Conservation (phyloP, 2,329 filamentous ascomycete genomes). For the Colletotrichum sp. region DNA sequence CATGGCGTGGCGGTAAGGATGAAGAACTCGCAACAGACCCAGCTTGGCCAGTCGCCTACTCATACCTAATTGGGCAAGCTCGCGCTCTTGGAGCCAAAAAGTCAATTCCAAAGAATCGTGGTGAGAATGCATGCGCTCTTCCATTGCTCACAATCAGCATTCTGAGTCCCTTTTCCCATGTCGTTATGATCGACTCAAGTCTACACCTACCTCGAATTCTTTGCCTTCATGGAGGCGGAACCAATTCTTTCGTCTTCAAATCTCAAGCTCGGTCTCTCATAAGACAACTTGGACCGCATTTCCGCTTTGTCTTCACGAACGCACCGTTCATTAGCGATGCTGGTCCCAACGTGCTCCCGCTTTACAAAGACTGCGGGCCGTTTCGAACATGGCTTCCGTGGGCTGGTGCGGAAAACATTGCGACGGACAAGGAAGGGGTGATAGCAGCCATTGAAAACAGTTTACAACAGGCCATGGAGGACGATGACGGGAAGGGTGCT, state of each 20-base stretch:
- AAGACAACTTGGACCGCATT: neutral
- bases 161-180: neutral
- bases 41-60: neutral
- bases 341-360: neutral
- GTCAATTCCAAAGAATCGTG: neutral
- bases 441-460: neutral
- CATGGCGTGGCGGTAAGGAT: neutral
- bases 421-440: neutral
- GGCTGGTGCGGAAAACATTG: neutral
- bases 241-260: neutral
- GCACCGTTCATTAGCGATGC: neutral
- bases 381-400: neutral
- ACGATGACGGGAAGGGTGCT: neutral
- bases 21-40: neutral
- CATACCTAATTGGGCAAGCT: neutral
- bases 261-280: neutral
- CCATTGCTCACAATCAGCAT: neutral
- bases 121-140: neutral
- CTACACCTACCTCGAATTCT: neutral
- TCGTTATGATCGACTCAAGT: neutral
- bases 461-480: neutral
- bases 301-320: neutral
- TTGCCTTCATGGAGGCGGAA: neutral
- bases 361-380: neutral
- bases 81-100: neutral